A percentile compares a stretch with the other conserved stretches of the same genome.
Conservation (phyloP, 2,329 filamentous ascomycete species). For the Trichoderma sp. region DNA sequence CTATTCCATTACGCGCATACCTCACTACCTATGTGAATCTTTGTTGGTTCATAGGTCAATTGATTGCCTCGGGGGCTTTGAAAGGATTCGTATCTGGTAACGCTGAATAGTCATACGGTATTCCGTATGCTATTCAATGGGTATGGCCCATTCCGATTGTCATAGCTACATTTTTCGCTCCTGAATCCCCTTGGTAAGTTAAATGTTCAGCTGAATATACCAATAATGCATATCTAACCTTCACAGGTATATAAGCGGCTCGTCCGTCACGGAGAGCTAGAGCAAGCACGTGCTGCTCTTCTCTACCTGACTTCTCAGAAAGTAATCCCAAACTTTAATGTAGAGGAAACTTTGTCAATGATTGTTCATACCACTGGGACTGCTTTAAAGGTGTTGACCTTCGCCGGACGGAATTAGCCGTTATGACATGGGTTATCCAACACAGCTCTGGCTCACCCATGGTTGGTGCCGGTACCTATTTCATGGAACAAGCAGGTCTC, state of each 20-base stretch:
- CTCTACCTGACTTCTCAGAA: neutral
- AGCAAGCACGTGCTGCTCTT: neutral
- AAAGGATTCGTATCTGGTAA: neutral
- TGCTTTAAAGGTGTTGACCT: neutral
- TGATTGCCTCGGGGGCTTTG: neutral
- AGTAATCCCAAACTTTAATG: neutral
- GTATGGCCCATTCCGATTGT: neutral
- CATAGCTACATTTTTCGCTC: neutral
- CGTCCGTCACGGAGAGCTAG: neutral
- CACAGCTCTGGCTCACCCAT: neutral
- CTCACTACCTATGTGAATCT: neutral
- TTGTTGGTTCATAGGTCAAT: neutral
- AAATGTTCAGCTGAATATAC: neutral
- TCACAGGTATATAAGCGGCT: neutral
- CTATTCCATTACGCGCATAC: neutral
- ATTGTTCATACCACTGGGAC: neutral
- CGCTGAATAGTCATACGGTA: neutral
- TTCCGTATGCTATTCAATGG: neutral
- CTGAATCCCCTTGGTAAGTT: neutral
- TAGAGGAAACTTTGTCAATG: neutral
- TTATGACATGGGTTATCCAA: neutral
- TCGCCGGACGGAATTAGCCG: neutral
- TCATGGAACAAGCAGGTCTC: neutral
- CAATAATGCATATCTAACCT: neutral
- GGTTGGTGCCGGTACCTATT: neutral